phyloP scores from a whole-genome alignment of 2,329 filamentous ascomycete genomes.

The Didymella keratinophila region DNA sequence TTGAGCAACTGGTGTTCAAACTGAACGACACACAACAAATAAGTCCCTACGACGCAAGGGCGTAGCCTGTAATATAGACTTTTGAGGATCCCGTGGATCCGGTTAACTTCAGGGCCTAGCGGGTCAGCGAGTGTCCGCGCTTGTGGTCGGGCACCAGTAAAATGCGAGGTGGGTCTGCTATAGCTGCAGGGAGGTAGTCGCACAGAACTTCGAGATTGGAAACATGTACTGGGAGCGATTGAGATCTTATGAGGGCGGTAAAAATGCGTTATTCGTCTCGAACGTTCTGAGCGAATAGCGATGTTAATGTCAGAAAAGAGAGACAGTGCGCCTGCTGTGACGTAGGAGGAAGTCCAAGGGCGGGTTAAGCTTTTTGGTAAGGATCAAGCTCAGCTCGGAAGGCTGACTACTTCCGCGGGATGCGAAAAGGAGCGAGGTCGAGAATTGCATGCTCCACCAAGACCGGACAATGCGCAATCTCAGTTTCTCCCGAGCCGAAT shows the following conservation, averaged over 20 bases:
- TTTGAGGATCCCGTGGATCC: constrained; percentile 5
- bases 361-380: constrained; percentile 9
- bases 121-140: constrained; percentile 23
- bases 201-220: not conserved
- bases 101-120: constrained; percentile 17
- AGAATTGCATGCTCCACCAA: constrained; percentile 6
- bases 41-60: not conserved
- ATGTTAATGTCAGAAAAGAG: not conserved
- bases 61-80: constrained; percentile 7
- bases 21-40: not conserved
- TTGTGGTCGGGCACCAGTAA: constrained; percentile 5
- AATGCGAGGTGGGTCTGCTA: constrained; percentile 10
- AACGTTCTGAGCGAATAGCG: constrained; percentile 4
- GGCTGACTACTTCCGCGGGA: constrained; percentile 6
- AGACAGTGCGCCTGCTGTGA: constrained; percentile 4
- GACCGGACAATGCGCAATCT: constrained; percentile 12
- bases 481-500: not conserved
- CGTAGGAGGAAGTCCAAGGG: constrained; percentile 5
- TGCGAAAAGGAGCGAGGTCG: constrained; percentile 6
- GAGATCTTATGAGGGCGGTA: not conserved
- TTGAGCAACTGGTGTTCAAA: not conserved
- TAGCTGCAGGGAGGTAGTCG: not conserved
- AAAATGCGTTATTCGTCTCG: not conserved
- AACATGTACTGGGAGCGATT: not conserved
- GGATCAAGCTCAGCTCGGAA: constrained; percentile 14